Percentiles rank a stretch among this genome's conserved stretches.
phyloP scores from a whole-genome alignment of 1,139 yeast genomes.

The Spathaspora jeffriesii region DNA sequence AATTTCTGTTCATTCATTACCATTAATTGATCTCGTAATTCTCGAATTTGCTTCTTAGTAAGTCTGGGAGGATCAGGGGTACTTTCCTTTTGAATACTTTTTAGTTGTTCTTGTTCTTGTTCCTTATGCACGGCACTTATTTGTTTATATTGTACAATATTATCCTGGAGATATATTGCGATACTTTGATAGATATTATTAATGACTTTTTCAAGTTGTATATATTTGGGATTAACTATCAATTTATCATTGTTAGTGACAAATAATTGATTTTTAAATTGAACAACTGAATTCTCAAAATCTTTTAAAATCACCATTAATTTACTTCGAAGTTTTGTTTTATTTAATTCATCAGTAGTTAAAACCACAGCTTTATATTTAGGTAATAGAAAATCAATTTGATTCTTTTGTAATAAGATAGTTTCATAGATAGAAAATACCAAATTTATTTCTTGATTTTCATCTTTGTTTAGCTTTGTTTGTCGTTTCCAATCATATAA shows the following conservation, averaged over 20 bases:
- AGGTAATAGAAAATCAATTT: constrained; percentile 31
- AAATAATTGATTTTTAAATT: constrained; percentile 28
- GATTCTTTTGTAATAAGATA: constrained; percentile 32
- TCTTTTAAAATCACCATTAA: constrained; percentile 34
- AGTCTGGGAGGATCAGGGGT: constrained; percentile 23
- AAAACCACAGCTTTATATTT: constrained; percentile 23
- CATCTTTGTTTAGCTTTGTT: constrained; percentile 6
- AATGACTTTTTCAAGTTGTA: constrained; percentile 20
- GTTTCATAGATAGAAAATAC: constrained; percentile 33
- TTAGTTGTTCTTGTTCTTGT: constrained; percentile 17
- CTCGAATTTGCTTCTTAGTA: constrained; percentile 54
- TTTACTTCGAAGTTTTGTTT: constrained; percentile 24
- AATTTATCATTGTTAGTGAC: constrained; percentile 15
- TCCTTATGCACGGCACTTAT: constrained; percentile 26
- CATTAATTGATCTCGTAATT: constrained; percentile 73
- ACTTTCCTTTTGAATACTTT: constrained; percentile 8
- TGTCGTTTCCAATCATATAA: constrained; percentile 58
- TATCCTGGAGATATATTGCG: constrained; percentile 35
- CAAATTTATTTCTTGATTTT: constrained; percentile 10
- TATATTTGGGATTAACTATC: constrained; percentile 17
- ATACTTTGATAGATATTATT: constrained; percentile 36
- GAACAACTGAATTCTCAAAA: constrained; percentile 27
- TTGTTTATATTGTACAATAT: constrained; percentile 27
- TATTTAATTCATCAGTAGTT: constrained; percentile 9
- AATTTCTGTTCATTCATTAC: constrained; percentile 85